Evolutionary conservation across 176 grass and related monocot genomes (phyloP), one percentile per base, ranked within the genome.

Genomic region (Lolium multiflorum): DNA sequence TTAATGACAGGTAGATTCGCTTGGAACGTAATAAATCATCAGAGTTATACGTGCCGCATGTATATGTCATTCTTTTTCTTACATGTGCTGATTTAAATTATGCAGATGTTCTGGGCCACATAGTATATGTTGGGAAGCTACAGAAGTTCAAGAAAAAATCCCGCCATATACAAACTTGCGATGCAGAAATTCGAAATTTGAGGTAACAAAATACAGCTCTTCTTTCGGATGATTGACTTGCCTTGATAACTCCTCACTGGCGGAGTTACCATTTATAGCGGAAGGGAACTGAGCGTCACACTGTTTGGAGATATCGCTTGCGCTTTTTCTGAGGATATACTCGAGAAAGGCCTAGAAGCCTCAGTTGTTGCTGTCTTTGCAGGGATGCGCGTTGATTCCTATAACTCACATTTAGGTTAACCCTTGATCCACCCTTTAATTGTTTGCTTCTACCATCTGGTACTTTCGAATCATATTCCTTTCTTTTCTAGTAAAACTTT

Each of bases 341-440:
- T 38, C 9, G 66, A 70, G 37, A 70, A 70, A 70, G 66, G 66
- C 66, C 37, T 41, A 70, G 66, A n/a, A 17, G 66, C 66, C 66
- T 70, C 66, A 11, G 66, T 70, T 70, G 66, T 70, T n/a, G 66
- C 17, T 70, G 66, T 70, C 66, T 70, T 70, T 70, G 66, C 66
- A 70, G 66, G 37, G 66, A 70, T 70, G 37, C 39, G 17, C 10
- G 66, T 70, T 70, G 66, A 70, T 43, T 70, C 66, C 66, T 35
- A 35, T 35, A 35, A 35, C 31, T 70, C 66, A 11, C 39, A 9
- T 20, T 70, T 38, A n/a, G 66, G 66, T 70, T 70, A 70, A 70
- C 37, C 66, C 35, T 70, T 43, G 66, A 70, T 43, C 37, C 17
- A 39, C 37, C 17, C 65, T 70, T 41, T 70, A 4, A 43, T 43